Percentiles rank a stretch among this genome's conserved stretches.
phyloP scores from a whole-genome alignment of 345 rosid genomes.

The Draba incana region DNA sequence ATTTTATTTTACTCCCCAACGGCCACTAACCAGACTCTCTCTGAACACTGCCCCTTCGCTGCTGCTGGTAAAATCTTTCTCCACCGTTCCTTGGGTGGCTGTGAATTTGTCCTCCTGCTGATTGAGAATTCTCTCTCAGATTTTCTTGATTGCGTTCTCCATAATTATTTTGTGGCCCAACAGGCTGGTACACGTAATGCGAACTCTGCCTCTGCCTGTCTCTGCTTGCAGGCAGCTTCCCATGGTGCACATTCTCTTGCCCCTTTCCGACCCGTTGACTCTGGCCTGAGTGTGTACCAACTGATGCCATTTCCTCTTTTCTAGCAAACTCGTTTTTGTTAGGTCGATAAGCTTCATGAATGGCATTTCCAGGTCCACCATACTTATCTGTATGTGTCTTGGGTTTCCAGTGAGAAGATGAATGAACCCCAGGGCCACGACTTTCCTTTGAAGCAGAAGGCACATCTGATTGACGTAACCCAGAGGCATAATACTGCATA shows the following conservation, averaged over 20 bases:
- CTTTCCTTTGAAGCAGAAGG: slow-evolving; percentile 53
- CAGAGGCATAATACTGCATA: slow-evolving; percentile 42
- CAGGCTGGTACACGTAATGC: slow-evolving; percentile 73
- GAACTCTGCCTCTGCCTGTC: slow-evolving; percentile 56
- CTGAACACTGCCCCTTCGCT: slow-evolving; percentile 35
- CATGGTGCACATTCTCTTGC: slow-evolving; percentile 32
- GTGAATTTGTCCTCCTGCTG: slow-evolving; percentile 44
- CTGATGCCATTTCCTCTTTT: slow-evolving; percentile 45
- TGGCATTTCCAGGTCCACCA: slow-evolving; percentile 43
- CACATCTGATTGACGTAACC: slow-evolving; percentile 44
- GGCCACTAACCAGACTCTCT: too few species aligned
- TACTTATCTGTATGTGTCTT: slow-evolving; percentile 42
- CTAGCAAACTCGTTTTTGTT: slow-evolving; percentile 52
- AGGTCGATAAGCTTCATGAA: slow-evolving; percentile 32
- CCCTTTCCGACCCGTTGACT: slow-evolving; percentile 50
- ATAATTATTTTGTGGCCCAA: slow-evolving; percentile 45
- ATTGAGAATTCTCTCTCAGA: slow-evolving; percentile 51
- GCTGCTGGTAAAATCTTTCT: slow-evolving; percentile 47
- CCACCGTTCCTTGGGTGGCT: slow-evolving; percentile 48
- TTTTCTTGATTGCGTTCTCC: slow-evolving; percentile 47
- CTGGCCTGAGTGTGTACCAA: slow-evolving; percentile 51
- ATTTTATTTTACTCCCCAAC: too few species aligned
- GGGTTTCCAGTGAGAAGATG: not conserved
- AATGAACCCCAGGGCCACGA: slow-evolving; percentile 49
- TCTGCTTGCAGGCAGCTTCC: too few species aligned